Conservation (phyloP, 164 flowering plant genomes). For the Vitis amurensis region DNA sequence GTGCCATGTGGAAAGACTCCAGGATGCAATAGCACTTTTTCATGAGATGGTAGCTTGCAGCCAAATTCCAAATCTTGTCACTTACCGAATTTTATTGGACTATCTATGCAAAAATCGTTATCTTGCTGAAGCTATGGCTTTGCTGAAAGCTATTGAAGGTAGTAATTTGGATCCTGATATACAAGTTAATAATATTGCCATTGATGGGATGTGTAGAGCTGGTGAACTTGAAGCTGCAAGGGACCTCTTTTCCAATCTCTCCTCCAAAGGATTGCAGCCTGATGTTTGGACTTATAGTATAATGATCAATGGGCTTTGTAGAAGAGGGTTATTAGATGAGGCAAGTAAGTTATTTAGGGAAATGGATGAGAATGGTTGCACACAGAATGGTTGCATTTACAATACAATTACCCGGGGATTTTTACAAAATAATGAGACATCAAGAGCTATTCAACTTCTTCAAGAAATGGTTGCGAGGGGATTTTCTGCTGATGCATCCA, state of each 20-base stretch:
- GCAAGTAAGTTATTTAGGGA: slow-evolving; percentile 12
- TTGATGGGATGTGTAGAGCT: slow-evolving; percentile 8
- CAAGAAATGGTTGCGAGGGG: too few species aligned
- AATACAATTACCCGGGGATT: too few species aligned
- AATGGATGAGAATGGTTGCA: slow-evolving; percentile 9
- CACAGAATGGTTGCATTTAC: too few species aligned
- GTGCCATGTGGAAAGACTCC: background rate
- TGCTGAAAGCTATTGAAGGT: background rate
- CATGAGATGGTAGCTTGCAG: slow-evolving; percentile 1
- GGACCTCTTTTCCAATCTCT: slow-evolving; percentile 4
- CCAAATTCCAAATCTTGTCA: background rate
- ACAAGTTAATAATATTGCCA: background rate
- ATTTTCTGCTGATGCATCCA: too few species aligned
- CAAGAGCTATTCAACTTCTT: too few species aligned
- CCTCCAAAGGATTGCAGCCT: slow-evolving; percentile 3
- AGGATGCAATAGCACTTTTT: slow-evolving; percentile 1
- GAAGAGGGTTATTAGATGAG: slow-evolving; percentile 14
- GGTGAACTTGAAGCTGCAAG: slow-evolving; percentile 2
- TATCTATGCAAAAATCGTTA: slow-evolving; percentile 1
- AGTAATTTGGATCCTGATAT: background rate
- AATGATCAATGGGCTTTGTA: slow-evolving; percentile 21
- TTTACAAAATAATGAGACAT: too few species aligned
- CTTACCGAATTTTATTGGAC: slow-evolving; percentile 4
- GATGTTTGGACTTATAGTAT: slow-evolving; percentile 11
- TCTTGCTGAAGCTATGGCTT: background rate